Conservation (phyloP, 495 filamentous ascomycete species). For the Penicillium alfredii region DNA sequence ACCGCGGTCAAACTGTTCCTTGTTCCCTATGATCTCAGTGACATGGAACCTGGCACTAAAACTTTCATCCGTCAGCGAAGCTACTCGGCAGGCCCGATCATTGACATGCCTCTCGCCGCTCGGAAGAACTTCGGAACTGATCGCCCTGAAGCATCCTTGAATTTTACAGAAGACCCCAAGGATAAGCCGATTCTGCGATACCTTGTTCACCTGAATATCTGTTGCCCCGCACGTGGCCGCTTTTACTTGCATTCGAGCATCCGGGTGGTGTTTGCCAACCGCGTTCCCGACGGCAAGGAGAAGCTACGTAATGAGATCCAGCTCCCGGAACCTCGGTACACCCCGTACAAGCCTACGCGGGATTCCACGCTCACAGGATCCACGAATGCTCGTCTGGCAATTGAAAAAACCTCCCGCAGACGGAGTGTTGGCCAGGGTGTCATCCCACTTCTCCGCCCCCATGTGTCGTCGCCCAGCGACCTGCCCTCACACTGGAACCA, state of each 20-base stretch:
- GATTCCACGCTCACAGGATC: slow-evolving; percentile 27
- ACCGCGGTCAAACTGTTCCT: slow-evolving; percentile 94
- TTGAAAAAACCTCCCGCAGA: slow-evolving; percentile 52
- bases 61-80: slow-evolving; percentile 95
- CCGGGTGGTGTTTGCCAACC: slow-evolving; percentile 94
- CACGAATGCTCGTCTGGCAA: slow-evolving; percentile 26
- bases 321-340: slow-evolving; percentile 80
- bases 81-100: slow-evolving; percentile 82
- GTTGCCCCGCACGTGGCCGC: slow-evolving; percentile 74
- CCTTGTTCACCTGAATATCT: slow-evolving; percentile 90
- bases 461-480: slow-evolving; percentile 9
- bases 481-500: slow-evolving; percentile 21
- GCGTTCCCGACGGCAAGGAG: slow-evolving; percentile 95
- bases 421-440: slow-evolving; percentile 51
- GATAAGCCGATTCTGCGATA: slow-evolving; percentile 84
- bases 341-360: slow-evolving; percentile 67
- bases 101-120: slow-evolving; percentile 57
- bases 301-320: slow-evolving; percentile 87
- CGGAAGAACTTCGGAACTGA: slow-evolving; percentile 46
- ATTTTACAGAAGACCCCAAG: slow-evolving; percentile 40
- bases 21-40: slow-evolving; percentile 89
- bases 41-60: slow-evolving; percentile 92
- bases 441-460: slow-evolving; percentile 10
- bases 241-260: slow-evolving; percentile 89
- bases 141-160: slow-evolving; percentile 35